Evolutionary conservation across 2,329 filamentous ascomycete genomes (phyloP).

Genomic region (Alternaria tenuissima): DNA sequence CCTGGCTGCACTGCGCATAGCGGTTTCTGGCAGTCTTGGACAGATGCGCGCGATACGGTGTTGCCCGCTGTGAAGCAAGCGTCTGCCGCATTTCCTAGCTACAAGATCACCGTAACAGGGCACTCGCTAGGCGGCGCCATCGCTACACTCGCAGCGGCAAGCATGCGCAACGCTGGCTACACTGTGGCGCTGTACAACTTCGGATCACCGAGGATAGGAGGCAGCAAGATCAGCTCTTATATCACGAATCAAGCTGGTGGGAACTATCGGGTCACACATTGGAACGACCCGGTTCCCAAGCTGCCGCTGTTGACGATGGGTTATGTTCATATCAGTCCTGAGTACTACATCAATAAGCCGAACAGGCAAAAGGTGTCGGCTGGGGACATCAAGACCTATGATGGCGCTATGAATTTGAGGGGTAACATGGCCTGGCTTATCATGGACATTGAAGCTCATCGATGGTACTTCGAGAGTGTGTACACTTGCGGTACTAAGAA

Average conservation of each 20-base stretch:
- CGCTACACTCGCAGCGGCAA: slow-evolving; percentile 66
- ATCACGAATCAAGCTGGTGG: slow-evolving; percentile 62
- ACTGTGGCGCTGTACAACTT: slow-evolving; percentile 62
- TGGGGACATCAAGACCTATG: slow-evolving; percentile 34
- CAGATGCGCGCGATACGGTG: slow-evolving; percentile 58
- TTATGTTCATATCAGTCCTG: slow-evolving; percentile 73
- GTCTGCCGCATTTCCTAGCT: slow-evolving; percentile 58
- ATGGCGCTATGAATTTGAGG: slow-evolving; percentile 32
- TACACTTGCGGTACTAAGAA: slow-evolving; percentile 31
- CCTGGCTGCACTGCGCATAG: slow-evolving; percentile 63
- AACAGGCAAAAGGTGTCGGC: slow-evolving; percentile 30
- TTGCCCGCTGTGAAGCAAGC: slow-evolving; percentile 57
- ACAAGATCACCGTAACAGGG: slow-evolving; percentile 66
- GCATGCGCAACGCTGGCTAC: slow-evolving; percentile 47
- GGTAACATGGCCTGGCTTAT: slow-evolving; percentile 44
- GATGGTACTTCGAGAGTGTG: slow-evolving; percentile 46
- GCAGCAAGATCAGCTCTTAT: slow-evolving; percentile 63
- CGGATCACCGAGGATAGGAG: slow-evolving; percentile 73
- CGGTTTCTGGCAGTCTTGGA: slow-evolving; percentile 68
- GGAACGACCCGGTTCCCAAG: slow-evolving; percentile 71
- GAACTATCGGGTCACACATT: slow-evolving; percentile 73
- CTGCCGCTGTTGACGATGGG: slow-evolving; percentile 68
- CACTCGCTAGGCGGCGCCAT: slow-evolving; percentile 75
- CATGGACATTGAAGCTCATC: slow-evolving; percentile 44
- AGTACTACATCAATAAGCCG: slow-evolving; percentile 63